Conservation (phyloP, 306 rosid genomes). For the Malus sieversii region DNA sequence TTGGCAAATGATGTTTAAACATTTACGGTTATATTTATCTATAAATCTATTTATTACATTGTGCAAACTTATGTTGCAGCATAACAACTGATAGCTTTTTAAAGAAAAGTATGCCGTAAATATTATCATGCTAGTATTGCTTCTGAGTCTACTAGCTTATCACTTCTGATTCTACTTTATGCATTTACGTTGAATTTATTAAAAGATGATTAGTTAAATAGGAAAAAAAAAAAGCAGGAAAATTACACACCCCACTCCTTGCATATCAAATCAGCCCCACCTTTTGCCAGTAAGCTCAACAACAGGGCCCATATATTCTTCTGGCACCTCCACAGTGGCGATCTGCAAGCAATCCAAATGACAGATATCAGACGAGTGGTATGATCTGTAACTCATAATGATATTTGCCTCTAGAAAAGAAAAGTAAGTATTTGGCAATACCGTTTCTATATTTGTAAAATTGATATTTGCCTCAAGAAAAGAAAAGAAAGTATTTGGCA, state of each 20-base stretch:
- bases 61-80: too few species aligned
- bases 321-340: constrained; percentile 96
- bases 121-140: not conserved
- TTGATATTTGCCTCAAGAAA: not conserved
- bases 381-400: not conserved
- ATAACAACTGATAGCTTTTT: too few species aligned
- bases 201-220: not conserved
- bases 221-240: constrained; percentile 14
- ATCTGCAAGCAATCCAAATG: constrained; percentile 42
- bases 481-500: not conserved
- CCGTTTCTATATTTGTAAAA: not conserved
- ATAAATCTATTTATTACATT: not conserved
- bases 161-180: not conserved
- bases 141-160: too few species aligned
- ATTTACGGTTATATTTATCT: too few species aligned
- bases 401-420: not conserved
- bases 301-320: constrained; percentile 83
- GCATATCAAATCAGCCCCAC: constrained; percentile 88
- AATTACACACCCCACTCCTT: constrained; percentile 78
- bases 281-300: constrained; percentile 95
- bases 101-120: not conserved
- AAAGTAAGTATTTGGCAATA: too few species aligned
- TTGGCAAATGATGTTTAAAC: not conserved
- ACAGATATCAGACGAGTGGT: constrained; percentile 9
- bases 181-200: not conserved